Evolutionary conservation across 345 rosid genomes (phyloP).

Genomic region (Citrus sinensis): DVS_A1.0 CM039165.1:4098501-4099000

Average conservation of each 20-base stretch:
- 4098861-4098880: not conserved
- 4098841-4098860: not conserved
- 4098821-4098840: not conserved
- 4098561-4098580: not conserved
- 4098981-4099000: not conserved
- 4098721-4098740: not conserved
- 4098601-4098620: not conserved
- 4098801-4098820: not conserved
- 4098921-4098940: not conserved
- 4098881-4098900: not conserved
- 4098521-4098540: not conserved
- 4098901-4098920: not conserved
- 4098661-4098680: not conserved
- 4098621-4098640: not conserved
- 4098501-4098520: not conserved
- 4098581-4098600: not conserved
- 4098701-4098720: not conserved
- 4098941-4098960: not conserved
- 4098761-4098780: not conserved
- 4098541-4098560: not conserved
- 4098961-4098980: not conserved
- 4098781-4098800: not conserved
- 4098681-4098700: not conserved
- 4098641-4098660: not conserved
- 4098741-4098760: not conserved